Conservation (phyloP, 805 yeast species). For the Kluyveromyces starmeri region DNA sequence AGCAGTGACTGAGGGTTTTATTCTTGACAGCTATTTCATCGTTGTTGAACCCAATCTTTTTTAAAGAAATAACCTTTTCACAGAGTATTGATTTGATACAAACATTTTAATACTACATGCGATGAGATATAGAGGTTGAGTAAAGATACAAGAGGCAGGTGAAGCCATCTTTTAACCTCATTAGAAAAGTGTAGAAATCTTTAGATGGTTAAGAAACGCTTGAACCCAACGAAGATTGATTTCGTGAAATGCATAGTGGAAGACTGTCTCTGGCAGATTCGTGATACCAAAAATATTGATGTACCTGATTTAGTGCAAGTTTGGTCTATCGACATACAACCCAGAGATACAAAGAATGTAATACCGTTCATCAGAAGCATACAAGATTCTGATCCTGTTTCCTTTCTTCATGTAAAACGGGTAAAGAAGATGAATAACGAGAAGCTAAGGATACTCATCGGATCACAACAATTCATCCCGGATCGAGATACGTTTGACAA, state of each 20-base stretch:
- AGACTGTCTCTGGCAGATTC: slow-evolving; percentile 38
- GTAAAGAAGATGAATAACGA: slow-evolving; percentile 31
- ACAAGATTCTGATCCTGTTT: slow-evolving; percentile 22
- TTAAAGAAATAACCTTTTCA: too few relatives aligned
- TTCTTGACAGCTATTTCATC: too few relatives aligned
- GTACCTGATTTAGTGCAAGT: slow-evolving; percentile 27
- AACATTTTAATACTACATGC: too few relatives aligned
- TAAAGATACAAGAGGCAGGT: too few relatives aligned
- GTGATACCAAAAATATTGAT: slow-evolving; percentile 17
- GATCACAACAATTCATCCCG: slow-evolving; percentile 33
- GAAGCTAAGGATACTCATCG: slow-evolving; percentile 33
- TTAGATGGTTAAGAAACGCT: slow-evolving; percentile 31
- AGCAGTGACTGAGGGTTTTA: too few relatives aligned
- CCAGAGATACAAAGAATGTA: slow-evolving; percentile 27
- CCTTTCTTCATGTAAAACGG: slow-evolving; percentile 41
- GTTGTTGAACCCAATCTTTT: too few relatives aligned
- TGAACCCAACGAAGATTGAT: slow-evolving; percentile 35
- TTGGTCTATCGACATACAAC: slow-evolving; percentile 42
- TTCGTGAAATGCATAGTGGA: slow-evolving; percentile 37
- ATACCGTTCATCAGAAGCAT: slow-evolving; percentile 22
- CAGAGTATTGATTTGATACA: too few relatives aligned
- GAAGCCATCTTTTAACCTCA: too few relatives aligned
- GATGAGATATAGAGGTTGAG: too few relatives aligned
- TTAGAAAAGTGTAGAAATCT: too few relatives aligned
- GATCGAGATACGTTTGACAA: slow-evolving; percentile 21